Base-by-base conservation (phyloP, 2,329 filamentous ascomycete genomes). In the Botryosphaeria dothidea region DNA sequence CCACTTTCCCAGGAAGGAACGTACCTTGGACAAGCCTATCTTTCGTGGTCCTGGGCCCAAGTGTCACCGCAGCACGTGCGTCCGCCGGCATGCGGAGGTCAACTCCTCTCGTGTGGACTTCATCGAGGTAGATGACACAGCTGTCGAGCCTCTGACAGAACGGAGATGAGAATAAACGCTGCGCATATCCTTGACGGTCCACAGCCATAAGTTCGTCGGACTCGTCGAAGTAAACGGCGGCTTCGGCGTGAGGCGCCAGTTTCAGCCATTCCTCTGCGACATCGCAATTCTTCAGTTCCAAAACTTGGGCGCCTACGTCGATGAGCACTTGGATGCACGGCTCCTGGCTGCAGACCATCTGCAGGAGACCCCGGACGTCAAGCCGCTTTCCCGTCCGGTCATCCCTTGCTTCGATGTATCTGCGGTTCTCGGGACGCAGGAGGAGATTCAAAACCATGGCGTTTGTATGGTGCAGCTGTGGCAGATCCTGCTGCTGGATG, bases 81-180 rank as follows among this genome's bases (percentile, higher is more conserved):
- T 82, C 4, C 0, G 65, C 64, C 0, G 89, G 90, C 0, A 92
- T 74, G 36, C 83, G 85, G 0, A 93, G 71, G 67, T 93, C 90
- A 0, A 84, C 92, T 0, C 91, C 90, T 66, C 90, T 75, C 0
- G 90, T 91, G 67, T 93, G 90, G 0, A 85, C 83, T 65, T 93
- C 86, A 57, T 93, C 90, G 0, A 93, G 79, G 62, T 88, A 93
- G 0, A 92, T 80, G 0, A 91, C 72, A 64, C 90, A 93, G 0
- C 68, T 68, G 6, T 86, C 85, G 0, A 90, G 74, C 4, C 87
- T 82, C 0, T 81, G 78, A 0, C 78, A 74, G 68, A 85, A 92
- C 0, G 88, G 82, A 0, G 90, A 92, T 0, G 78, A 82, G 4
- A 84, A 81, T 0, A 93, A 77, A 0, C 76, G 71, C 38, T 88